Evolutionary conservation across 192 early-diverging fungal genomes (phyloP).

Genomic region (Lobosporangium transversale): DNA sequence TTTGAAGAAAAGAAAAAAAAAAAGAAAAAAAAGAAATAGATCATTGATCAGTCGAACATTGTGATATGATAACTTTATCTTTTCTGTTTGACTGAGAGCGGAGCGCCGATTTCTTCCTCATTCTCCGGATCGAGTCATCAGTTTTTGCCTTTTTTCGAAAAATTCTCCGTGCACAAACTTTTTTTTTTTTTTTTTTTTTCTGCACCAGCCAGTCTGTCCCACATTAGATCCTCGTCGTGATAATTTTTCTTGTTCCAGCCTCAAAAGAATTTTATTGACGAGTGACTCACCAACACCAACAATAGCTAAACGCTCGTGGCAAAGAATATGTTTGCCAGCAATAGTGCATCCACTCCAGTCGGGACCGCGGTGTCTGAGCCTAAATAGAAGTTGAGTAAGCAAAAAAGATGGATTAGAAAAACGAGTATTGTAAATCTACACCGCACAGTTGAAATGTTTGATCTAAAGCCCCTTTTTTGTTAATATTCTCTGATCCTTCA

Average conservation of each 20-base stretch:
- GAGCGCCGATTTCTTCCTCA: not conserved
- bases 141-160: not conserved
- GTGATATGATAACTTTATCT: not conserved
- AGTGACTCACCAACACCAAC: constrained; percentile 90
- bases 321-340: constrained; percentile 86
- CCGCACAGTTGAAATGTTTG: no score
- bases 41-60: not conserved
- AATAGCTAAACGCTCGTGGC: constrained; percentile 98
- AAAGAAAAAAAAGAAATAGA: not conserved
- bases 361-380: constrained; percentile 97
- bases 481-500: not conserved
- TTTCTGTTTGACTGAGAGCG: no score
- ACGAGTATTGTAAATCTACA: not conserved
- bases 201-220: no score
- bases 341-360: constrained; percentile 95
- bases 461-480: no score
- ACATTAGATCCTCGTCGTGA: no score
- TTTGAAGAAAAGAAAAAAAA: not conserved
- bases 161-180: not conserved
- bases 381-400: constrained; percentile 14
- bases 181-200: not conserved
- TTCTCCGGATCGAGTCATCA: constrained; percentile 1
- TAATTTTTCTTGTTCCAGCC: not conserved
- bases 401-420: not conserved
- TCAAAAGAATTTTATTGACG: not conserved